Percentiles rank a stretch among this genome's conserved stretches.
phyloP scores from a whole-genome alignment of 2,329 filamentous ascomycete genomes.

The Alternaria dauci region DNA sequence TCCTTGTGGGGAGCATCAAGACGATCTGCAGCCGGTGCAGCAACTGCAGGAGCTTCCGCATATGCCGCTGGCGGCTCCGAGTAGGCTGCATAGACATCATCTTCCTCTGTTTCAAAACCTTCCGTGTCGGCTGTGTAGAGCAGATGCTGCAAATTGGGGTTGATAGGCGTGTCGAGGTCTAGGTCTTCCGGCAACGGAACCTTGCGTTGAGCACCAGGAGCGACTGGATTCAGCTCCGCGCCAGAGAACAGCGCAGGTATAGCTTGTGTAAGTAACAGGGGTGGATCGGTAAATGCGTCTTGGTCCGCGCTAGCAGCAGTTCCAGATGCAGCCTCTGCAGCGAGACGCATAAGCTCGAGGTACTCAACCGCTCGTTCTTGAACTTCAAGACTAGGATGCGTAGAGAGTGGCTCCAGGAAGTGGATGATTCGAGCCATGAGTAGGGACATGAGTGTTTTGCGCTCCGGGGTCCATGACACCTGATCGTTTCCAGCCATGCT shows the following conservation, averaged over 20 bases:
- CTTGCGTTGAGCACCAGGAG: slow-evolving; percentile 80
- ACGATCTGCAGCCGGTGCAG: slow-evolving; percentile 54
- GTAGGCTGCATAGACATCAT: slow-evolving; percentile 58
- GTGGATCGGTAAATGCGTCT: slow-evolving; percentile 76
- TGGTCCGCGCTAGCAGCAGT: slow-evolving; percentile 66
- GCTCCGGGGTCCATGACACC: slow-evolving; percentile 73
- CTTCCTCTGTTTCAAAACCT: slow-evolving; percentile 53
- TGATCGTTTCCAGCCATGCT: slow-evolving; percentile 71
- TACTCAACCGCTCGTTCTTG: slow-evolving; percentile 96
- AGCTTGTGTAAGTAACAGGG: slow-evolving; percentile 86
- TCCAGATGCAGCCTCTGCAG: slow-evolving; percentile 78
- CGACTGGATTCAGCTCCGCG: slow-evolving; percentile 91
- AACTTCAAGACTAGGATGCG: slow-evolving; percentile 89
- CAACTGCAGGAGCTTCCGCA: slow-evolving; percentile 21
- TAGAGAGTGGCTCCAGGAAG: slow-evolving; percentile 78
- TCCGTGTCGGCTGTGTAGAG: slow-evolving; percentile 63
- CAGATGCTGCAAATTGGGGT: slow-evolving; percentile 73
- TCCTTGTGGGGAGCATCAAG: slow-evolving; percentile 52
- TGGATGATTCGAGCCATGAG: slow-evolving; percentile 83
- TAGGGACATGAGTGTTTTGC: slow-evolving; percentile 77
- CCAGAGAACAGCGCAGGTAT: slow-evolving; percentile 88
- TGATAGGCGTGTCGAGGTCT: slow-evolving; percentile 83
- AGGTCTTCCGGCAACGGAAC: slow-evolving; percentile 80
- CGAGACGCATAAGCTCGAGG: slow-evolving; percentile 85
- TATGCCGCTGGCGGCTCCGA: slow-evolving; percentile 51